phyloP scores from a whole-genome alignment of 495 filamentous ascomycete species.

The Neurospora sp. region DNA sequence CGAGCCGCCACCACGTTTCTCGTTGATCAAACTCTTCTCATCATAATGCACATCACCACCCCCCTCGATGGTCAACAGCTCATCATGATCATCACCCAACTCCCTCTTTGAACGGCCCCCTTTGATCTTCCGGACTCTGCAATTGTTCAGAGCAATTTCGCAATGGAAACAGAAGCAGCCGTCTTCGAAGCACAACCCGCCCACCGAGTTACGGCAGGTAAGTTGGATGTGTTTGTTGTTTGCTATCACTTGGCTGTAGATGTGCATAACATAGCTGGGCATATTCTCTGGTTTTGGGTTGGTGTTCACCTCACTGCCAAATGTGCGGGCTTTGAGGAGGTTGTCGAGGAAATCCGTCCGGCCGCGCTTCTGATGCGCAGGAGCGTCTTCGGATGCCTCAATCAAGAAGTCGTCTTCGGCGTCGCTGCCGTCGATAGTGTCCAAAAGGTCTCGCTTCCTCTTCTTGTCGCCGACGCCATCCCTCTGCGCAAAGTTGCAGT shows the following conservation, averaged over 20 bases:
- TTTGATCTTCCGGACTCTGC: not conserved
- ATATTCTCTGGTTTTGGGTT: not conserved
- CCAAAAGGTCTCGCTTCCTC: not conserved
- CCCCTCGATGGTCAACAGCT: not conserved
- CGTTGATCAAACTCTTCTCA: not conserved
- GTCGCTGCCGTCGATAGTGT: not conserved
- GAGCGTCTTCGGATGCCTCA: not conserved
- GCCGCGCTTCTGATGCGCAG: not conserved
- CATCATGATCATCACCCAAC: not conserved
- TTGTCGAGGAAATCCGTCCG: not conserved
- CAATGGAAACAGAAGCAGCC: not conserved
- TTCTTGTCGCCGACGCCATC: not conserved
- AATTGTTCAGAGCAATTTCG: not conserved
- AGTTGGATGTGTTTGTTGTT: not conserved
- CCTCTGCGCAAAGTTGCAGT: not conserved
- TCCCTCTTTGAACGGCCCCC: not conserved
- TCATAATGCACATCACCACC: not conserved
- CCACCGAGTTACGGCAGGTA: not conserved
- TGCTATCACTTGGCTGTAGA: not conserved
- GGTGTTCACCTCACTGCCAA: not conserved
- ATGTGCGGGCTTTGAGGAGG: not conserved
- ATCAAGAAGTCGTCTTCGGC: not conserved
- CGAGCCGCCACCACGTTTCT: not conserved
- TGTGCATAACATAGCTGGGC: not conserved
- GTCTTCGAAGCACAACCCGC: not conserved